These are phyloP conservation scores for Barnettozyma botsteinii DNA, from an alignment of 805 yeast genomes.

Conservation along the genomic window DNA sequence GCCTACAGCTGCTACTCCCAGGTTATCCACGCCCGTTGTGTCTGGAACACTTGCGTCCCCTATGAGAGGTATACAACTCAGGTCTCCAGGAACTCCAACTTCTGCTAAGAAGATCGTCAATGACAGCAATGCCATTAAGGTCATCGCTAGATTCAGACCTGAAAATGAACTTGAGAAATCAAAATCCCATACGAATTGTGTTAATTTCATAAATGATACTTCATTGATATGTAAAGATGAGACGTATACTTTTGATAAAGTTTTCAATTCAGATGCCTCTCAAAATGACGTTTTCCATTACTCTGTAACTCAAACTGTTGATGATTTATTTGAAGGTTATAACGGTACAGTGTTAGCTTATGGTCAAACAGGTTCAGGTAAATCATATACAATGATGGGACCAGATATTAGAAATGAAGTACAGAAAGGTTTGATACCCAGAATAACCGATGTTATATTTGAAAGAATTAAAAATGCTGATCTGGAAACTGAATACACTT, in stretches of 20 bases:
- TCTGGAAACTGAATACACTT: slow-evolving; percentile 50
- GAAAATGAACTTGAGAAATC: slow-evolving; percentile 31
- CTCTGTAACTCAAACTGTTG: slow-evolving; percentile 56
- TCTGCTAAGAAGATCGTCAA: neutral
- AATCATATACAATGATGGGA: slow-evolving; percentile 76
- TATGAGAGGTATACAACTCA: neutral
- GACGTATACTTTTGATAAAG: slow-evolving; percentile 57
- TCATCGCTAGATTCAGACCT: slow-evolving; percentile 71
- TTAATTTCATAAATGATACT: slow-evolving; percentile 10
- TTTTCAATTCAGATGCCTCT: slow-evolving; percentile 44
- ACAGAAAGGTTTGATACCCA: slow-evolving; percentile 58
- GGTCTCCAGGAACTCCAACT: slow-evolving; percentile 5
- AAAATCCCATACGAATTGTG: neutral
- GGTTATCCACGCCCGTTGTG: no score
- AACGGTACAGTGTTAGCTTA: slow-evolving; percentile 74
- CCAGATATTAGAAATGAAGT: slow-evolving; percentile 24
- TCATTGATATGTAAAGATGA: slow-evolving; percentile 13
- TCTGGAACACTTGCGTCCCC: no score
- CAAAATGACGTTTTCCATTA: slow-evolving; percentile 58
- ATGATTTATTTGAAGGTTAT: slow-evolving; percentile 67
- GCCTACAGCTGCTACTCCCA: no score
- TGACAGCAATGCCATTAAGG: slow-evolving; percentile 43
- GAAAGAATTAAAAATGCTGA: slow-evolving; percentile 40
- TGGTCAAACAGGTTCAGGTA: slow-evolving; percentile 84
- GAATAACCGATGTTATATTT: slow-evolving; percentile 64